A percentile compares a stretch with the other conserved stretches of the same genome.
These are phyloP conservation scores for Rosa chinensis DNA, from an alignment of 306 rosid species.

Conservation along the genomic window DNA sequence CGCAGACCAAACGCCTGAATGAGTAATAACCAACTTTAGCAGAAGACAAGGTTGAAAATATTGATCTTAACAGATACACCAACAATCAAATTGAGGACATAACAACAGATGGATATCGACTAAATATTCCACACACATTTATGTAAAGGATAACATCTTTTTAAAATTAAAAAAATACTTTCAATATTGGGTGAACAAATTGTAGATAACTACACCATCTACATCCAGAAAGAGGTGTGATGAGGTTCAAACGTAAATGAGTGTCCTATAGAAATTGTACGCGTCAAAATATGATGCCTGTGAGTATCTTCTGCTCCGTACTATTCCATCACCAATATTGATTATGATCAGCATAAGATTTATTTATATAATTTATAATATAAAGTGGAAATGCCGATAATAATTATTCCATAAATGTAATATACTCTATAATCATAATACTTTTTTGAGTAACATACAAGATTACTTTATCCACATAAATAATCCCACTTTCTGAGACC, in stretches of 20 bases:
- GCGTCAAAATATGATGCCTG: neutral
- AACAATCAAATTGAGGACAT: neutral
- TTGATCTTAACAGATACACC: neutral
- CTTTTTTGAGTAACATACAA: neutral
- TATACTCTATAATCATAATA: neutral
- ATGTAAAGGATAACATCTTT: too few relatives aligned
- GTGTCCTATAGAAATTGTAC: neutral
- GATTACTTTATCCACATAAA: neutral
- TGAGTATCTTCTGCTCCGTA: neutral
- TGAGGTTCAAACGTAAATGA: neutral
- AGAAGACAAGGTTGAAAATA: conserved; percentile 1
- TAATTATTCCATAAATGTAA: neutral
- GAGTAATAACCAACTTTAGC: conserved; percentile 23
- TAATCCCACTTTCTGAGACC: neutral
- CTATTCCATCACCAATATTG: neutral
- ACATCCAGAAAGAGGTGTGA: neutral
- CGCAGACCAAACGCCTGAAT: conserved; percentile 76
- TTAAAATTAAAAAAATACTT: too few relatives aligned
- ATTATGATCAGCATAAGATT: neutral
- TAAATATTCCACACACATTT: neutral
- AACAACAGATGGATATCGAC: neutral
- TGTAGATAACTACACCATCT: neutral
- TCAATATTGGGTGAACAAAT: neutral
- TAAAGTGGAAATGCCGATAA: neutral
- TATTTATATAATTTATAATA: neutral